Base-by-base conservation (phyloP, 768 basidiomycete genomes). In the Tulasnella sp. region DNA sequence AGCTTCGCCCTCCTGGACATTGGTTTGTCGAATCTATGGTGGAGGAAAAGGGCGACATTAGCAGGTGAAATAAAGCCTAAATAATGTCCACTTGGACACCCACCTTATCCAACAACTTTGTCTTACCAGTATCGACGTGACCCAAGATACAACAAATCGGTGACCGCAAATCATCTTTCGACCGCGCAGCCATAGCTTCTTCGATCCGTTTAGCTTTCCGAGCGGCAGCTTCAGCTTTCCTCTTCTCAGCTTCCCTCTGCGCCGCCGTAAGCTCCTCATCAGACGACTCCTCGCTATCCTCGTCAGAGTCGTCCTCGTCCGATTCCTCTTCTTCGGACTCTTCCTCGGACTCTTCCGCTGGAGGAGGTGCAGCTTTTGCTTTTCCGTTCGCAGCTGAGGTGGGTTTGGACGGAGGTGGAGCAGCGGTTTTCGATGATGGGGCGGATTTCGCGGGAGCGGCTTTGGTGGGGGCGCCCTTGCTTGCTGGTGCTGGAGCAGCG, bases 111-210 rank as follows among this genome's bases (percentile, higher is more conserved):
- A 99, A 84, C 49, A 99, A 85, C 84, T 97, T 98, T 17, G 97
- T 99, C 85, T 99, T 99, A 77, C 97, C 97, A 4, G 96, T 98
- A 86, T 99, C 97, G 88, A 99, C 97, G 83, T 99, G 97, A 77
- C 97, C 97, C 78, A 99, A 84, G 80, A 99, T 99, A 88, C 97
- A 98, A 82, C 97, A 99, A 82, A 99, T 99, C 17, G 97, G 97
- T 82, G 92, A 94, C 58, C 97, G 92, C 68, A 99, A 84, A 82
- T 99, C 85, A 79, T 99, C 95, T 83, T 93, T 95, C 82, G 85
- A 94, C 72, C 94, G 85, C 4, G 92, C 93, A 54, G 96, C 93
- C 77, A 96, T 83, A 2, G 97, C 96, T 37, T 89, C 91, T 82
- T 93, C 90, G 79, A 91, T 92, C 11, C 92, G 90, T 80, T 94